Evolutionary conservation across 2,329 filamentous ascomycete genomes (phyloP), one percentile per base, ranked within the genome.

Genomic region (Diaporthe citriasiana): DNA sequence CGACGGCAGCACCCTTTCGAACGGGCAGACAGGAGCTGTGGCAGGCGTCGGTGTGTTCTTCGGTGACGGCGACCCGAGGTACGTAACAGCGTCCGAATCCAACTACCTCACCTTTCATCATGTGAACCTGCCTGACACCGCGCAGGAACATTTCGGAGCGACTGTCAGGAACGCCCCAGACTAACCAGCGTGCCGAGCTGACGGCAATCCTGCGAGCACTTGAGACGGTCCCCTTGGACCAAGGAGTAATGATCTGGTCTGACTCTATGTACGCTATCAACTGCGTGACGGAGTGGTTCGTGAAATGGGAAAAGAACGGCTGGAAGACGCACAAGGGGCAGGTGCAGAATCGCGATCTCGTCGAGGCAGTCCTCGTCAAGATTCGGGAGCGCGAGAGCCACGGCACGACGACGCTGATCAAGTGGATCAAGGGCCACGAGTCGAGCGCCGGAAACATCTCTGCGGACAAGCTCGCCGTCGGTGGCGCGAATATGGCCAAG

Each of bases 121-220:
- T 12, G 33, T 40, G 25, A 33, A 33, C 4, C 53, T 25, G 74
- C 63, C 76, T 81, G 74, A 80, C 75, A 25, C 63, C 6, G 19
- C 33, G 33, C 71, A 89, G 87, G 76, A 92, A 92, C 80, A 81
- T 97, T 33, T 94, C 94, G 17, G 95, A 97, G 83, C 91, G 92
- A 5, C 89, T 98, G 3, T 84, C 87, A 69, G 95, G 95, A 68
- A 86, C 88, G 22, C 87, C 88, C 13, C 97, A 98, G 83, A 98
- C 97, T 0, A 99, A 99, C 81, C 95, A 98, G 82, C 93, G 97
- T 4, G 97, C 96, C n/a, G 97, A 99, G 84, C 87, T 99, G 74
- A 95, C 94, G 33, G 97, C 95, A 10, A 93, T 98, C 76, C 87
- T 94, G 40, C 93, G 95, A 73, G 95, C 95, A 0, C 87, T 98